Base-by-base conservation (phyloP, 345 rosid genomes). In the Gossypium arboreum region DNA sequence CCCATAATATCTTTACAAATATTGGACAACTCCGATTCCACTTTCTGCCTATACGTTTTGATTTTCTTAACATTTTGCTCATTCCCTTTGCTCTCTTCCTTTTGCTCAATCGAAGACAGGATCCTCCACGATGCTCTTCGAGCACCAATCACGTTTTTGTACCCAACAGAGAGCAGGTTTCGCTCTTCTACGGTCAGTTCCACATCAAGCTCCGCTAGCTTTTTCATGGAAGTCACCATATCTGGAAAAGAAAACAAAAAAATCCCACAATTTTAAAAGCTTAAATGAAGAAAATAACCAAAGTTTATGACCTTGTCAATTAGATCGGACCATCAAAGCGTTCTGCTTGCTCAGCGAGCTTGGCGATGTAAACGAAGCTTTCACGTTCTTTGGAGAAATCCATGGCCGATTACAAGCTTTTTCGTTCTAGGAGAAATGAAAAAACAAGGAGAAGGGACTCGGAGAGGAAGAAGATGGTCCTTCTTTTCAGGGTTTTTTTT, bases 111-210 rank as follows among this genome's bases (percentile, higher is more conserved):
- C 17, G 88, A 83, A 0, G 85, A 85, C 11, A 87, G 77, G 8
- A 85, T 84, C 87, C 88, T 85, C 90, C 90, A 87, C 0, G 90
- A 83, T 47, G 88, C 87, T 83, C 90, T 85, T 58, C 90, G 81
- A 3, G 87, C 74, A 61, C 90, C 90, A 3, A 87, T 78, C 80
- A 87, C 86, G 78, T 85, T 87, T 85, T 87, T 87, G 82, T 85
- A 87, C 11, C 90, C 88, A 18, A 87, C 87, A 2, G 88, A 87
- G 72, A 87, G 85, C 27, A 87, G 71, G 64, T 87, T 87, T 76
- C 90, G 79, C 78, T 87, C 90, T 80, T 85, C 88, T 39, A 87
- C 81, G 6, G 87, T 85, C 47, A 87, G 75, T 77, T 87, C 90
- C 59, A 87, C 88, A 56, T 85, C 81, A 60, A 85, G 74, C 52